These are phyloP conservation scores for Pseudogymnoascus sp. DNA, from an alignment of 2,329 filamentous ascomycete genomes.

Conservation along the genomic window DNA sequence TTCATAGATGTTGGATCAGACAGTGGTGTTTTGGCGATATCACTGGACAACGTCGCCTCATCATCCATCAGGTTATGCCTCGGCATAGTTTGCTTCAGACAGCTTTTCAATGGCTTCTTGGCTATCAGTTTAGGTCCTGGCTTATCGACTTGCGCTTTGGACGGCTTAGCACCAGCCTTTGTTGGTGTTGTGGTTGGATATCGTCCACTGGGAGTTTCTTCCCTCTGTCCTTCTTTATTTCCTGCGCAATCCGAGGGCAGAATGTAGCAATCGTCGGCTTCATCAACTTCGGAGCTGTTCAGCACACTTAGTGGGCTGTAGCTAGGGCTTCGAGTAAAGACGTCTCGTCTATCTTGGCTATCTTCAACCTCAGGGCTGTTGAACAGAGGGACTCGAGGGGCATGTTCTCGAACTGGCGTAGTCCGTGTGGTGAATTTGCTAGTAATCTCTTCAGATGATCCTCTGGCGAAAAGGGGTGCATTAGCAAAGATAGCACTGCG, in stretches of 20 bases:
- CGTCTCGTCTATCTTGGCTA: background rate
- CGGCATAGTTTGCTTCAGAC: background rate
- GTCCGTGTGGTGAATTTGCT: background rate
- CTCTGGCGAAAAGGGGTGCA: background rate
- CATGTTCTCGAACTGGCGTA: background rate
- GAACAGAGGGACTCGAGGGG: no score
- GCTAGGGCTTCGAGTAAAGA: background rate
- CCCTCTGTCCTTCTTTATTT: background rate
- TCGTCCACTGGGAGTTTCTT: background rate
- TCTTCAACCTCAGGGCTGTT: background rate
- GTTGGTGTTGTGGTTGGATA: background rate
- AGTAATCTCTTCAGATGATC: background rate
- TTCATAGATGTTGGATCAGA: conserved; percentile 15
- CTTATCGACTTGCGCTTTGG: background rate
- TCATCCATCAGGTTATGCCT: background rate
- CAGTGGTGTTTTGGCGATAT: background rate
- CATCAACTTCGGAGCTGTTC: background rate
- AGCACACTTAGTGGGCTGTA: background rate
- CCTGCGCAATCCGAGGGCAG: background rate
- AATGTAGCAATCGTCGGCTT: background rate
- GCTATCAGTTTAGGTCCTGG: background rate
- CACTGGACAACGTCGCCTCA: background rate
- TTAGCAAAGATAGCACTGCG: background rate
- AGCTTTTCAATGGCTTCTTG: background rate
- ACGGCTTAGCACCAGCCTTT: background rate